Evolutionary conservation across 1,284 basidiomycete species (phyloP), one percentile per base, ranked within the genome.

Genomic region (Ustilago cynodontis): DNA sequence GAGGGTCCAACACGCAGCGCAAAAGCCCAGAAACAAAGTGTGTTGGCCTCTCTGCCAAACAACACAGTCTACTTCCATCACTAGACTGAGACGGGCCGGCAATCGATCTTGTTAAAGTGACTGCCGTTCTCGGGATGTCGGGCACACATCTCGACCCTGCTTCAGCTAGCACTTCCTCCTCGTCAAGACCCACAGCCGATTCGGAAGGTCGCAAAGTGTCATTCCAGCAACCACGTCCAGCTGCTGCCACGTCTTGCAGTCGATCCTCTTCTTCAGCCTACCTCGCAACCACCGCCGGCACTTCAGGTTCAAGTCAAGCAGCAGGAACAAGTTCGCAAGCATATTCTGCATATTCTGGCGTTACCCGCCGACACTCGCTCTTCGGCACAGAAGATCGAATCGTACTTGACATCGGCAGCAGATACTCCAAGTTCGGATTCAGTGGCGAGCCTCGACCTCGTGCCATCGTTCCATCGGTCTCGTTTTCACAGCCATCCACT

Each of bases 401-500:
- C 60, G 78, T 85, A 6, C 68, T 85, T 35, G 82, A 85, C 53
- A 64, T 85, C 37, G 83, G 83, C 58, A 72, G 70, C 22, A 57
- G 77, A 20, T 74, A 80, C 41, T 72, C 73, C 66, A 84, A 82
- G 67, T 65, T 79, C 41, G 83, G 83, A 13, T 77, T 83, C 61
- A 74, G 75, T 26, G 82, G 81, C 18, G 83, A 85, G 49, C 70
- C 79, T 11, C 72, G 75, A n/a, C 83, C 83, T 9, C 78, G 82
- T 20, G 74, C 62, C 24, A 59, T 84, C 28, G 43, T 85, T 3
- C 63, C 70, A 4, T 83, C 85, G 79, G 89, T 89, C 51, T 80
- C 80, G 83, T 66, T 66, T 49, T 51, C 65, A 3, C 70, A 66
- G 35, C 70, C 70, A 2, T 69, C 68, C 1, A 69, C 72, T 2